Conservation (phyloP, 2,329 filamentous ascomycete species). For the Phialophora chinensis region DNA sequence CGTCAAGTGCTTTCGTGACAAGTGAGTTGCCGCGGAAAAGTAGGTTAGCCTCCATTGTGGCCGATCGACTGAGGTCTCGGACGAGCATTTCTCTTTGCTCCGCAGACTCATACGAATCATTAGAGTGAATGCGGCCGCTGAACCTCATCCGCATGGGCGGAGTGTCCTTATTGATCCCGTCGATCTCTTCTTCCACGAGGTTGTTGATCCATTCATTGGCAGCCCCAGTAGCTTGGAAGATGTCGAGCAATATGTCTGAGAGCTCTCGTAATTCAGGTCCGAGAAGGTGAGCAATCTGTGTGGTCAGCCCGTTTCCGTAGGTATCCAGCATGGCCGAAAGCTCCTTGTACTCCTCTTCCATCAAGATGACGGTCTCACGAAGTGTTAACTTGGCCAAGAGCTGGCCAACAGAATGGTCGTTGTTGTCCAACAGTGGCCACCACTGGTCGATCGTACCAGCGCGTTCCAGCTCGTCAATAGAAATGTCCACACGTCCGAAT, state of each 20-base stretch:
- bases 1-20: constrained; percentile 89
- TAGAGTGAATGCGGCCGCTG: constrained; percentile 68
- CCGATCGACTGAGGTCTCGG: constrained; percentile 67
- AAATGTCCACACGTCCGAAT: constrained; percentile 73
- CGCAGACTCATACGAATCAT: constrained; percentile 62
- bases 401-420: constrained; percentile 77
- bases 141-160: constrained; percentile 68
- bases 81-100: constrained; percentile 67
- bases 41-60: constrained; percentile 82
- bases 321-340: constrained; percentile 83
- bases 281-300: constrained; percentile 80
- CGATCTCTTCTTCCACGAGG: constrained; percentile 94
- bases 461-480: constrained; percentile 76
- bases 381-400: constrained; percentile 82
- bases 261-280: constrained; percentile 53
- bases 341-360: constrained; percentile 81
- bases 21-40: constrained; percentile 95
- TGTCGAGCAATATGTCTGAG: constrained; percentile 63
- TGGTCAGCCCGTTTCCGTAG: constrained; percentile 81
- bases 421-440: constrained; percentile 80
- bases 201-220: constrained; percentile 90
- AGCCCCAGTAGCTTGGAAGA: constrained; percentile 89
- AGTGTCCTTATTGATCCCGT: constrained; percentile 83
- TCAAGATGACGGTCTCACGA: constrained; percentile 87
- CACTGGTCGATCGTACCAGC: constrained; percentile 84